phyloP scores from a whole-genome alignment of 1,139 yeast species.

The Suhomyces maxii region DNA sequence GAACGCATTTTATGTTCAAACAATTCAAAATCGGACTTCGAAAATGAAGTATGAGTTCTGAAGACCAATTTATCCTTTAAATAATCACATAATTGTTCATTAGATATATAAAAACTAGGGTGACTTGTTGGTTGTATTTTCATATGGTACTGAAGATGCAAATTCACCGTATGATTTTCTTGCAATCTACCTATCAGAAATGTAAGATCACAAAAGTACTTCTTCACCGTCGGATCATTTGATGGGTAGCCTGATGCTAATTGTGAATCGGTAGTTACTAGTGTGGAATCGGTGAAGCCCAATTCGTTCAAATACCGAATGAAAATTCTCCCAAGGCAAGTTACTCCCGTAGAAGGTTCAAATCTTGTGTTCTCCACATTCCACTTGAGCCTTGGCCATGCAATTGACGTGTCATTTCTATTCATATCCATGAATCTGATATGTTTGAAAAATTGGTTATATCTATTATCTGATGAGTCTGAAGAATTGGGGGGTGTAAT shows the following conservation, averaged over 20 bases:
- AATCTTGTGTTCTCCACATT: not conserved
- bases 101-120: slow-evolving; percentile 6
- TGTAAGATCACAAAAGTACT: slow-evolving; percentile 7
- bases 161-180: not conserved
- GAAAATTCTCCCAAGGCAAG: slow-evolving; percentile 6
- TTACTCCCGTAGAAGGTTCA: slow-evolving; percentile 1
- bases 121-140: not conserved
- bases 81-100: slow-evolving; percentile 12
- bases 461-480: not conserved
- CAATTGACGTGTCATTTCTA: not conserved
- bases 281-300: slow-evolving; percentile 7
- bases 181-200: slow-evolving; percentile 1
- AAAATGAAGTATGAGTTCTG: slow-evolving; percentile 1
- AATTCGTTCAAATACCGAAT: slow-evolving; percentile 8
- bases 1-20: slow-evolving; percentile 8
- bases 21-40: not conserved
- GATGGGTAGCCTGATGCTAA: not conserved
- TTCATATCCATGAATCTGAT: not conserved
- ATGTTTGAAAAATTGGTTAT: not conserved
- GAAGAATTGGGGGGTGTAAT: not conserved
- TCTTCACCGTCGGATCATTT: not conserved
- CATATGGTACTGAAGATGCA: slow-evolving; percentile 7
- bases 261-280: slow-evolving; percentile 1
- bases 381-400: slow-evolving; percentile 4
- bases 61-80: slow-evolving; percentile 9